Percentiles rank a stretch among this genome's conserved stretches.
These are phyloP conservation scores for Aphanomyces stellatus DNA, from an alignment of 352 stramenopile species.

Conservation along the genomic window DNA sequence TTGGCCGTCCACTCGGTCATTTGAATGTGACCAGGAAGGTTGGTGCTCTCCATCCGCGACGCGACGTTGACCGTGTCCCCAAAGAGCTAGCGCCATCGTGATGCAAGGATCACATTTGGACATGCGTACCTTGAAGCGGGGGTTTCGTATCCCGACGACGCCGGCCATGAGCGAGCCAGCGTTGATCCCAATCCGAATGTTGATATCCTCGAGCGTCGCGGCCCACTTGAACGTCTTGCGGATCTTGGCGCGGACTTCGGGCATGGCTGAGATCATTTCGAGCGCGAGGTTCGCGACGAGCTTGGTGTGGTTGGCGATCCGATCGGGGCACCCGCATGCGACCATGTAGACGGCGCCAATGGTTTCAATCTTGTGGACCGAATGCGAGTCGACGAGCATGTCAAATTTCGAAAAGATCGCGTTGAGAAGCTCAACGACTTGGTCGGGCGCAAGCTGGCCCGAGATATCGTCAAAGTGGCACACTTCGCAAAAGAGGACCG, in stretches of 20 bases:
- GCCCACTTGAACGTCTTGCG: conserved; percentile 54
- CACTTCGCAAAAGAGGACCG: conserved; percentile 70
- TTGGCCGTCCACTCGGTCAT: conserved; percentile 62
- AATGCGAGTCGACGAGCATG: conserved; percentile 74
- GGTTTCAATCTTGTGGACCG: conserved; percentile 88
- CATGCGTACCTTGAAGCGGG: conserved; percentile 60
- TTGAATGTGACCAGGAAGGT: conserved; percentile 70
- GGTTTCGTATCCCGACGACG: conserved; percentile 76
- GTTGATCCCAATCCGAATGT: conserved; percentile 84
- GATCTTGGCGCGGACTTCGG: conserved; percentile 63
- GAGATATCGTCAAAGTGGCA: conserved; percentile 83
- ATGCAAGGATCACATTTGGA: no score
- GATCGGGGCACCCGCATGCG: conserved; percentile 65
- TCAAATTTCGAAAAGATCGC: conserved; percentile 87
- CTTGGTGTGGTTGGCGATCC: conserved; percentile 62
- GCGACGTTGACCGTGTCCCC: conserved; percentile 83
- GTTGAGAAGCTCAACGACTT: conserved; percentile 84
- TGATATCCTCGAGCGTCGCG: conserved; percentile 54
- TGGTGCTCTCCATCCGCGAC: conserved; percentile 79
- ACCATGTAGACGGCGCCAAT: conserved; percentile 89
- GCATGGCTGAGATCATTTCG: conserved; percentile 55
- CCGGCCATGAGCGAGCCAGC: conserved; percentile 74
- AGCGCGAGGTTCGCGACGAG: conserved; percentile 67
- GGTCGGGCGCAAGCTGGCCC: conserved; percentile 59
- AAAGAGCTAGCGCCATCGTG: conserved; percentile 55